Evolutionary conservation across 2,329 filamentous ascomycete genomes (phyloP), one percentile per base, ranked within the genome.

Genomic region (Aspergillus aculeatinus): DNA sequence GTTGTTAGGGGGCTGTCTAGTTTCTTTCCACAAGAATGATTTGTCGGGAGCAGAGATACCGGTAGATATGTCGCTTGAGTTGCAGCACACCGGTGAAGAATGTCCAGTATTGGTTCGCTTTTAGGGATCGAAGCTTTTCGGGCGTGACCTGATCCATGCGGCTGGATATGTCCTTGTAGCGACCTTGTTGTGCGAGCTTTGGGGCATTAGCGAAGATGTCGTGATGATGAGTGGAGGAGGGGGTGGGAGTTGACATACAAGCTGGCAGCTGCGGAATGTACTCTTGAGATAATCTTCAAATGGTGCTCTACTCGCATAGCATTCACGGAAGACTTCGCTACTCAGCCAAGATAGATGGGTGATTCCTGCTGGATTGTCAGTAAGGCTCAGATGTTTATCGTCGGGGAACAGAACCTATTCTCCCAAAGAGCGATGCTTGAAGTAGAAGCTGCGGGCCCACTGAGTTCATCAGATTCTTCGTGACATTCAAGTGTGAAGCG

Each of bases 211-310:
- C 53, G 63, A 39, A 54, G 42, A 35, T 49, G 29, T 19, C 19
- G n/a, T 25, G 25, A 23, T 52, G n/a, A 19, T 21, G 27, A 29
- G 27, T 29, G 27, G 27, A 10, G 7, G 25, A 35, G n/a, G 12
- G 16, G 27, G 12, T 42, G n/a, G 27, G 12, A 47, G 3, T 27
- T 14, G 25, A 56, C 75, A 56, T 67, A 85, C 80, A 53, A 87
- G 80, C 61, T 88, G 85, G 2, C 91, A 89, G 58, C 88, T 83
- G 4, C 89, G 86, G 67, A 90, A 91, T 0, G 83, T 87, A 35
- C 91, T 85, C 67, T 89, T 91, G 33, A 97, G 81, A 53, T 87
- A 83, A 67, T 98, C 94, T 63, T 96, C 92, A 48, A 93, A 85
- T 0, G 87, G 83, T 39, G 83, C 82, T 51, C 80, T 79, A n/a